Base-by-base conservation (phyloP, 495 filamentous ascomycete genomes). In the Neurospora sp. region DNA sequence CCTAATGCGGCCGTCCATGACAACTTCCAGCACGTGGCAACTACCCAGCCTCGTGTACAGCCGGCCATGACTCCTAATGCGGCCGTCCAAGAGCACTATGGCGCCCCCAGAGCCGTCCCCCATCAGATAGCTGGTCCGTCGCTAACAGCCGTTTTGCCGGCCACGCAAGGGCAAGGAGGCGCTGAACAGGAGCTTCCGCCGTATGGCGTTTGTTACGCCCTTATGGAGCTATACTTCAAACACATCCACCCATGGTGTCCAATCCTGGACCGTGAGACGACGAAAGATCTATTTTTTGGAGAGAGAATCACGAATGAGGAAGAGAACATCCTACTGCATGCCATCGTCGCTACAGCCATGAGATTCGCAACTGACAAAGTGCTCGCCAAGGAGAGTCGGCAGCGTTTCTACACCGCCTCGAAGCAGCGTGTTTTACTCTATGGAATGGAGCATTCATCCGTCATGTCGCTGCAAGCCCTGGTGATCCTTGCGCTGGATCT, bases 191-290 rank as follows among this genome's bases (percentile, higher is more conserved):
- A 94, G 73, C 87, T 96, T 20, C 94, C 94, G 1, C 93, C 94
- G 7, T 94, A 96, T 74, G 92, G 95, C 80, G 80, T 97, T 23
- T 81, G 96, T 8, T 96, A 93, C 75, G 89, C 91, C 2, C 82
- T 97, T 35, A 91, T 92, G 8, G 92, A 96, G 77, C 84, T 96
- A 3, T 97, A 94, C 80, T 97, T 97, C 80, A 92, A 95, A 76
- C 92, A 96, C 75, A 89, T 97, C 79, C 94, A 96, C 78, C 92
- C 92, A 0, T 96, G 93, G 91, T 96, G 92, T 82, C 94, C 94
- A 0, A 95, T 97, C 27, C 84, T 97, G 20, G 92, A 97, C 80
- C 89, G 92, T 4, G 88, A 91, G 75, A 89, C 91, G 1, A 94
- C 92, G 0, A 80, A 96, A 9, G 92, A 96, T 76, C 88, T 90